Base-by-base conservation (phyloP, 202 grass and related monocot genomes). In the Setaria italica region DNA sequence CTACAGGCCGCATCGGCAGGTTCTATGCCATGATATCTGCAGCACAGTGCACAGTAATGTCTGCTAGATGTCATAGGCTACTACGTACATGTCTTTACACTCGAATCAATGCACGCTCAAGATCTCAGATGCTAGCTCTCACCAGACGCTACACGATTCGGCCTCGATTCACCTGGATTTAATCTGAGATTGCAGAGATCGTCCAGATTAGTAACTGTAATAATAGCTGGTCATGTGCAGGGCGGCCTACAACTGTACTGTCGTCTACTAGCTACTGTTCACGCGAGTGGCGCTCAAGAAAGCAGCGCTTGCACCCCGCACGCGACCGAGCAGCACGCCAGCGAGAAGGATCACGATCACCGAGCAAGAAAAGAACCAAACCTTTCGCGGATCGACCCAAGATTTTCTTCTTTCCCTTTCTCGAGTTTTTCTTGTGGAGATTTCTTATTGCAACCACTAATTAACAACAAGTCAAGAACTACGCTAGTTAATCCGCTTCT, bases 281-380 rank as follows among this genome's bases (percentile, higher is more conserved):
- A 78, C 66, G 74, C 54, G 62, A 64, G 85, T 49, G 20, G 74
- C 20, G 54, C 76, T 84, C 21, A 80, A 71, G 70, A 70, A 76
- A 76, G 70, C 76, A 84, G 56, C 12, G 39, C 51, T 16, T 5
- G 65, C 35, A 59, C 33, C 60, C 69, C 42, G 80, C 75, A 84
- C 60, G 67, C 74, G 67, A 84, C 65, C 34, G 60, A 65, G 72
- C 78, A 86, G 4, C 45, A 86, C 46, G 34, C 45, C 41, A 48
- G 39, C 49, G 68, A 43, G 51, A 84, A 87, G 60, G 81, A 81
- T 66, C 81, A 81, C 53, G 5, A 77, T 47, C 82, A 64, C n/a
- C 68, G 21, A 69, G 76, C 89, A 84, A 67, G 80, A 8, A 87
- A 90, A 80, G 85, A 87, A 90, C 89, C 76, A 62, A 84, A 80